Percentiles rank a stretch among this genome's conserved stretches.
These are phyloP conservation scores for Penicillium glabrum DNA, from an alignment of 2,329 filamentous ascomycete genomes.

Conservation along the genomic window DNA sequence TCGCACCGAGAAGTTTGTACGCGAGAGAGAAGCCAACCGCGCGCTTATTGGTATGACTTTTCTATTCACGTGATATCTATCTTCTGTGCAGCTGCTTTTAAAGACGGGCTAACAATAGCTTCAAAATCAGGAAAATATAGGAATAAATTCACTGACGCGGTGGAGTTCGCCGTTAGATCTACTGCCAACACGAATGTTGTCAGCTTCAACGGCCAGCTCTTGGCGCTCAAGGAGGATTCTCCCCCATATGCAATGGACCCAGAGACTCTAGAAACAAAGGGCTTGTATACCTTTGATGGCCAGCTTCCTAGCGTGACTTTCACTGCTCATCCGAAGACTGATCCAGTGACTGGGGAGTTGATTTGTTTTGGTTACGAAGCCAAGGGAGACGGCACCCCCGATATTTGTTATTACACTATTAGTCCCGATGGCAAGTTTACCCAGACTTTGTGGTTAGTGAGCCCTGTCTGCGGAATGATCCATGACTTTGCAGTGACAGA, in stretches of 20 bases:
- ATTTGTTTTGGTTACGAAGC: constrained; percentile 53
- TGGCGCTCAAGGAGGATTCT: constrained; percentile 52
- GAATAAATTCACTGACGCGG: constrained; percentile 25
- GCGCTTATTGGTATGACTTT: constrained; percentile 23
- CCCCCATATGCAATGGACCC: constrained; percentile 53
- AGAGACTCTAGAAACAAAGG: constrained; percentile 52
- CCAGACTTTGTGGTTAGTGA: constrained; percentile 35
- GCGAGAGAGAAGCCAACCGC: constrained; percentile 39
- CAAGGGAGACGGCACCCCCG: constrained; percentile 40
- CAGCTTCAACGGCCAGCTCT: constrained; percentile 53
- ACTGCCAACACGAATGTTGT: constrained; percentile 61
- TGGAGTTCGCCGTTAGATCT: constrained; percentile 3
- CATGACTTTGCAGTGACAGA: constrained; percentile 46
- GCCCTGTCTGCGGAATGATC: constrained; percentile 41
- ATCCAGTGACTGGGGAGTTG: constrained; percentile 54
- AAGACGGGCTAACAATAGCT: not conserved
- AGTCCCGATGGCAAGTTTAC: constrained; percentile 28
- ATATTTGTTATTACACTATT: constrained; percentile 40
- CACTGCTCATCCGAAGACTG: constrained; percentile 55
- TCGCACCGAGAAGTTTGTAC: constrained; percentile 42
- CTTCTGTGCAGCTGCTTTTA: not conserved
- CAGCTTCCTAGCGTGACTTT: constrained; percentile 51
- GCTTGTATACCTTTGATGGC: constrained; percentile 52
- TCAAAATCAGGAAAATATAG: constrained; percentile 36
- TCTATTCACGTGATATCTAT: not conserved